Base-by-base conservation (phyloP, 257 asterid genomes). In the Salvia hispanica region DNA sequence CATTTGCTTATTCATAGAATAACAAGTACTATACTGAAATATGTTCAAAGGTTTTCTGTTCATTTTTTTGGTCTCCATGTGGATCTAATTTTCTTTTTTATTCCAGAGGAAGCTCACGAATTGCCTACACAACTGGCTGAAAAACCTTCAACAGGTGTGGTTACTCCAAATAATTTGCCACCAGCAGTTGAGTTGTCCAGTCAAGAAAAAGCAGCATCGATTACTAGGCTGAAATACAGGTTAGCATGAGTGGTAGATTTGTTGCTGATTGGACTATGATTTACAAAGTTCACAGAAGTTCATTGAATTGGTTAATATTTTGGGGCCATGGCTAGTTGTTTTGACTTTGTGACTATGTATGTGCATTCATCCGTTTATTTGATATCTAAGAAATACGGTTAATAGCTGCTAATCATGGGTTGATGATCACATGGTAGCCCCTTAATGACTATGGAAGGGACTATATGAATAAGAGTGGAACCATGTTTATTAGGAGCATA, bases 181-280 rank as follows among this genome's bases (percentile, higher is more conserved):
- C 67, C 84, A 72, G 78, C 77, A 58, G 57, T 33, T 21, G 74
- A 54, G 42, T 51, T 67, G 70, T 66, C 93, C 37, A 62, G 58
- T 57, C 79, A 75, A 37, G 86, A 60, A 59, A 52, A 86, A 6
- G 33, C 81, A 25, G 54, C 61, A 57, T 66, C 85, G 48, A 43
- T 83, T 67, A 62, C 84, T 58, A 85, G 79, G 60, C 89, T 86
- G 34, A 92, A 87, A 77, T 89, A 77, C 83, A 89, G 96, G 98
- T 92, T 13, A 47, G 43, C 70, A 37, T 56, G 36, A 34, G 47
- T 67, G 56, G 16, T 33, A 50, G 44, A 40, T 67, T 46, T 73
- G 21, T 52, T 56, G 58, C 58, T 43, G 57, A 18, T 52, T 39
- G 36, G 43, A 1, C 7, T 42, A 4, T 60, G 21, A 5, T 56